phyloP scores from a whole-genome alignment of 139 green algal species.

The Chlorella vulgaris region DNA sequence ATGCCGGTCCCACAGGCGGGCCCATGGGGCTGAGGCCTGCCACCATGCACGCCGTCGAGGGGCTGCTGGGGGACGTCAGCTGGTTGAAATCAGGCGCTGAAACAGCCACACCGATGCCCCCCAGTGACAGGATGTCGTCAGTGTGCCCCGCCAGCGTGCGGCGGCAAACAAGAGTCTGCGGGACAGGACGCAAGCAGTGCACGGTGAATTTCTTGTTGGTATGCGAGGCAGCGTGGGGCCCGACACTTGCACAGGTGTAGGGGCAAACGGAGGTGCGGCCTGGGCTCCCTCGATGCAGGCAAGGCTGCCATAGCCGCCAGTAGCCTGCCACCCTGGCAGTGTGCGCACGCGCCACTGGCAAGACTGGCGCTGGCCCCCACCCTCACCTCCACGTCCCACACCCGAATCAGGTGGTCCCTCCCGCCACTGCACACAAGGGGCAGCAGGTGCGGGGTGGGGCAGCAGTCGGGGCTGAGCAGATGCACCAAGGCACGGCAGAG shows the following conservation, averaged over 20 bases:
- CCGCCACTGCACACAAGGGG: slow-evolving; percentile 56
- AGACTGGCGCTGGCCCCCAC: too few species aligned
- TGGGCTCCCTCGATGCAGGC: too few species aligned
- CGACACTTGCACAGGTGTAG: too few species aligned
- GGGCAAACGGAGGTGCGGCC: too few species aligned
- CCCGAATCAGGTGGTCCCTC: slow-evolving; percentile 87
- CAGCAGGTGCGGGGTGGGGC: neutral
- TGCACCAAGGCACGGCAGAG: neutral
- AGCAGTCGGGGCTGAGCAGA: neutral
- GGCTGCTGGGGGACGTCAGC: slow-evolving; percentile 13
- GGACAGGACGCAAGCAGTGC: too few species aligned
- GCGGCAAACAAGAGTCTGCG: slow-evolving; percentile 86
- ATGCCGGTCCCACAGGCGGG: neutral
- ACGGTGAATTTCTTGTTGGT: too few species aligned
- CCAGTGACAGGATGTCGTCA: slow-evolving; percentile 77
- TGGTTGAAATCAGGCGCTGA: neutral
- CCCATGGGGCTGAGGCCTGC: slow-evolving; percentile 14
- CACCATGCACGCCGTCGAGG: neutral
- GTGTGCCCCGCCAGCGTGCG: slow-evolving; percentile 84
- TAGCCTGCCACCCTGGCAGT: too few species aligned
- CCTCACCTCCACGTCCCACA: slow-evolving; percentile 42
- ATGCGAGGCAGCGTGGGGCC: too few species aligned
- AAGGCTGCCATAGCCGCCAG: too few species aligned
- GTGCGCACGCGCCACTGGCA: too few species aligned
- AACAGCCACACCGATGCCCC: slow-evolving; percentile 17